Evolutionary conservation across 371 early-diverging fungal species (phyloP).

Genomic region (Mucor mucedo): DNA sequence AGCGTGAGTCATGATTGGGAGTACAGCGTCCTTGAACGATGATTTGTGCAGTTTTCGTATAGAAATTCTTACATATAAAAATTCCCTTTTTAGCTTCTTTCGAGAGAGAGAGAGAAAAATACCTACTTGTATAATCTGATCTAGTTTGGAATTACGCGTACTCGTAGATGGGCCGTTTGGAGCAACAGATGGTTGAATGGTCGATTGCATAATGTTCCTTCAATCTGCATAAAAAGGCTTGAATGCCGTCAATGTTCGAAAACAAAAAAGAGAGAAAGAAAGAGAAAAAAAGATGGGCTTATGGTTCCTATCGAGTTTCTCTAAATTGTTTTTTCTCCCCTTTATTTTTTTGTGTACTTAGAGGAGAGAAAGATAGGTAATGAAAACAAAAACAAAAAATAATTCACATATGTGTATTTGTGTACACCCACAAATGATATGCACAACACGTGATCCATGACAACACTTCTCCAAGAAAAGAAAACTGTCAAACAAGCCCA

Average conservation of each 20-base stretch:
- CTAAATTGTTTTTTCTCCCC: no score
- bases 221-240: not conserved
- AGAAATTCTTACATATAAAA: slow-evolving; percentile 47
- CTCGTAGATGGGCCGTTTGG: slow-evolving; percentile 17
- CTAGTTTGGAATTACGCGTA: slow-evolving; percentile 42
- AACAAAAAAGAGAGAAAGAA: no score
- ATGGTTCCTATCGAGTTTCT: no score
- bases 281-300: no score
- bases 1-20: slow-evolving; percentile 64
- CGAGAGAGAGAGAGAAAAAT: not conserved
- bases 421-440: no score
- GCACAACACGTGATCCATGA: no score
- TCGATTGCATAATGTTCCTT: slow-evolving; percentile 15
- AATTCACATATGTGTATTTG: no score
- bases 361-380: no score
- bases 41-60: slow-evolving; percentile 66
- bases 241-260: not conserved
- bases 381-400: no score
- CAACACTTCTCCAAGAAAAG: no score
- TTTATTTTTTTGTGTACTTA: no score
- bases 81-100: not conserved
- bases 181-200: slow-evolving; percentile 7
- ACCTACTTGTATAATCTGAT: slow-evolving; percentile 47
- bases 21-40: slow-evolving; percentile 65
- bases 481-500: no score